These are phyloP conservation scores for Solanum clarkiae DNA, from an alignment of 257 asterid species.

Conservation along the genomic window DNA sequence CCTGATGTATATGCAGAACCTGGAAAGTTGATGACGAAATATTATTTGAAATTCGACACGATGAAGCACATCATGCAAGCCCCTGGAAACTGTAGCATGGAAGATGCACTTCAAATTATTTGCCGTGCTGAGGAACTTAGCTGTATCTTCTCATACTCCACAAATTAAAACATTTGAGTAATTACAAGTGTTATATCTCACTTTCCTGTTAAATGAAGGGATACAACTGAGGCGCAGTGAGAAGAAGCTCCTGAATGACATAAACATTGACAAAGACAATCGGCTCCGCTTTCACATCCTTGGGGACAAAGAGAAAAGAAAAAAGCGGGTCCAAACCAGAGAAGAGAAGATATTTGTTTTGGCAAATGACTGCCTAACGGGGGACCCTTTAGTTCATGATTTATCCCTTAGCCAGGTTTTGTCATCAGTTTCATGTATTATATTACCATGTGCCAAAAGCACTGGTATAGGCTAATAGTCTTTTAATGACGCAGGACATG, in stretches of 20 bases:
- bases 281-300: slow-evolving; percentile 88
- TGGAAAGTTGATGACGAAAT: slow-evolving; percentile 92
- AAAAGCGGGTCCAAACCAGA: slow-evolving; percentile 86
- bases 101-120: slow-evolving; percentile 64
- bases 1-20: slow-evolving; percentile 47
- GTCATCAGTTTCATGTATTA: slow-evolving; percentile 3
- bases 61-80: slow-evolving; percentile 91
- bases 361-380: slow-evolving; percentile 91
- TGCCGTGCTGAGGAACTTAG: slow-evolving; percentile 85
- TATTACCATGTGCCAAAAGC: neutral
- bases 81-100: slow-evolving; percentile 58
- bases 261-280: slow-evolving; percentile 73
- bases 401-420: slow-evolving; percentile 89
- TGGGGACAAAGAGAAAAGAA: slow-evolving; percentile 71
- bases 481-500: slow-evolving; percentile 45
- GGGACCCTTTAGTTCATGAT: slow-evolving; percentile 84
- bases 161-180: slow-evolving; percentile 3
- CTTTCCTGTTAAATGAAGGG: slow-evolving; percentile 54
- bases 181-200: slow-evolving; percentile 3
- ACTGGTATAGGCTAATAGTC: neutral
- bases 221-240: slow-evolving; percentile 93
- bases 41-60: slow-evolving; percentile 89
- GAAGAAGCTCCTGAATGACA: slow-evolving; percentile 82
- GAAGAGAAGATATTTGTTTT: slow-evolving; percentile 91
- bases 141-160: slow-evolving; percentile 31